Percentiles rank a stretch among this genome's conserved stretches.
phyloP scores from a whole-genome alignment of 495 filamentous ascomycete species.

The Margaritispora aquatica region DNA sequence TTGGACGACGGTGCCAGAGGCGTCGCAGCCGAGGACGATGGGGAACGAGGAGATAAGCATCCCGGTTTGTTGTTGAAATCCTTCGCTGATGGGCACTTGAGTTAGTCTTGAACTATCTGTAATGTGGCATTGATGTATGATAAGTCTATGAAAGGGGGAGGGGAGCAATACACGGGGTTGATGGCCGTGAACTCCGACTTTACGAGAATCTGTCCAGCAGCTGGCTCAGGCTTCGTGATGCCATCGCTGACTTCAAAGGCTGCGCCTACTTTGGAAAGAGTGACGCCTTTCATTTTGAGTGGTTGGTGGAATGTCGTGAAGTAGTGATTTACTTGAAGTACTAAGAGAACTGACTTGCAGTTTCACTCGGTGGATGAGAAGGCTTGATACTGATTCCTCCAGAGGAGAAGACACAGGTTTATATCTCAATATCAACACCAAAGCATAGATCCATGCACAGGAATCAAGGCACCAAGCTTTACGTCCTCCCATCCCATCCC shows the following conservation, averaged over 20 bases:
- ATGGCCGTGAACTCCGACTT: conserved; percentile 27
- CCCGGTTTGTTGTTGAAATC: conserved; percentile 21
- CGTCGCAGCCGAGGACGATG: conserved; percentile 29
- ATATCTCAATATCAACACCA: too few relatives aligned
- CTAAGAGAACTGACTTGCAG: too few relatives aligned
- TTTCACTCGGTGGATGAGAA: too few relatives aligned
- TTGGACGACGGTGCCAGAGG: conserved; percentile 25
- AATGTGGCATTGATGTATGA: neutral
- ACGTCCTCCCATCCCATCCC: too few relatives aligned
- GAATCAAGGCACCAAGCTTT: too few relatives aligned
- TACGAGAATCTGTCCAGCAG: conserved; percentile 26
- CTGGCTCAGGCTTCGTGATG: conserved; percentile 24
- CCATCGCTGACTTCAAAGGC: conserved; percentile 18
- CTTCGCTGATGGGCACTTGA: conserved; percentile 13
- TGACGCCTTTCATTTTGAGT: conserved; percentile 28
- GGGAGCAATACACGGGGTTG: conserved; percentile 28
- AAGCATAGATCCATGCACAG: too few relatives aligned
- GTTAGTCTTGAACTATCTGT: neutral
- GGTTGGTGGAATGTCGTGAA: neutral
- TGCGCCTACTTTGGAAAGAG: conserved; percentile 16
- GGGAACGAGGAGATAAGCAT: conserved; percentile 22
- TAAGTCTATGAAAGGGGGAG: neutral
- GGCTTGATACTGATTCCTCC: too few relatives aligned
- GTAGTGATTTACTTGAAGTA: too few relatives aligned
- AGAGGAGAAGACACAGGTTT: too few relatives aligned